Percentiles rank a stretch among this genome's conserved stretches.
These are phyloP conservation scores for Exobasidium cylindrosporum DNA, from an alignment of 1,284 basidiomycete species.

Conservation along the genomic window DNA sequence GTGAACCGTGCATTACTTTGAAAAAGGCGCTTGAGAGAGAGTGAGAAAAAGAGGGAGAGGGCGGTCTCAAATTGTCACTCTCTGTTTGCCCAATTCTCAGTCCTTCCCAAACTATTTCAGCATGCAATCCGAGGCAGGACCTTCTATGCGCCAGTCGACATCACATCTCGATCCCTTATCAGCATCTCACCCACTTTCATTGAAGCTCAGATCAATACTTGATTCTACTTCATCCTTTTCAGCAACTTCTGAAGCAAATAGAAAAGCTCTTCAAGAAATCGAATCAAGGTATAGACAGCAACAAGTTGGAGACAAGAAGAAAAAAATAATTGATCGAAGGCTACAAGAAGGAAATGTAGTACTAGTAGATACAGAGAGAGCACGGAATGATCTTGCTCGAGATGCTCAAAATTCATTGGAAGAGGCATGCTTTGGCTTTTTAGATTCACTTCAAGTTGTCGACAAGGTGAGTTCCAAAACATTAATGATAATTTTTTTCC, in stretches of 20 bases:
- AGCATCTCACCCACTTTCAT: slow-evolving; percentile 13
- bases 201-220: slow-evolving; percentile 14
- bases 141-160: slow-evolving; percentile 3
- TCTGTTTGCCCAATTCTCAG: too few species aligned
- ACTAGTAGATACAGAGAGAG: background rate
- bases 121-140: background rate
- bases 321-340: background rate
- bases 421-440: background rate
- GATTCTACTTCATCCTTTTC: slow-evolving; percentile 7
- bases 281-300: slow-evolving; percentile 8
- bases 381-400: slow-evolving; percentile 6
- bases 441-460: slow-evolving; percentile 2
- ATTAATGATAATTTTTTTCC: too few species aligned
- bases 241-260: slow-evolving; percentile 69
- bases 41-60: slow-evolving; percentile 2
- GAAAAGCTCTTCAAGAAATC: slow-evolving; percentile 61
- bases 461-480: slow-evolving; percentile 6
- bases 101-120: too few species aligned
- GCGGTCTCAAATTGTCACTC: too few species aligned
- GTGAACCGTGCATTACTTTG: background rate
- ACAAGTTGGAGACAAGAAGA: background rate
- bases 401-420: slow-evolving; percentile 4
- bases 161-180: slow-evolving; percentile 10
- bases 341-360: background rate
- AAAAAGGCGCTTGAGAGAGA: background rate